Evolutionary conservation across 345 rosid species (phyloP).

Genomic region (Anacardium occidentale): DNA sequence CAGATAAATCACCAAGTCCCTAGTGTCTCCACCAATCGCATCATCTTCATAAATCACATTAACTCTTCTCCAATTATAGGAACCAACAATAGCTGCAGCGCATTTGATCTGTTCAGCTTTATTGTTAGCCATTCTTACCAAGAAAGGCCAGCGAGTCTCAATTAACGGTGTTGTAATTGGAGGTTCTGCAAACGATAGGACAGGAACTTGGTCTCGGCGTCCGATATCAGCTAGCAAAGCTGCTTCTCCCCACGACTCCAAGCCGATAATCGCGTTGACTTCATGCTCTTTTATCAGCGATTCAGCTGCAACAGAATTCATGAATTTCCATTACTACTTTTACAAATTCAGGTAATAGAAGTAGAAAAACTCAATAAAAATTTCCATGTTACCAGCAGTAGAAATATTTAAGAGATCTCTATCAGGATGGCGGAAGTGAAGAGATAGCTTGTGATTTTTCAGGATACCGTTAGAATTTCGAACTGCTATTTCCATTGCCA

Average conservation of each 20-base stretch:
- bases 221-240: slow-evolving; percentile 33
- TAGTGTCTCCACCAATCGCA: slow-evolving; percentile 17
- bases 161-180: slow-evolving; percentile 17
- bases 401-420: slow-evolving; percentile 30
- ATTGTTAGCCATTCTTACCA: slow-evolving; percentile 32
- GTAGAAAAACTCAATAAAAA: not conserved
- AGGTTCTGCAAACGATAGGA: slow-evolving; percentile 37
- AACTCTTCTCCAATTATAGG: slow-evolving; percentile 31
- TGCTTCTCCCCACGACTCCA: slow-evolving; percentile 42
- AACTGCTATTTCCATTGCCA: slow-evolving; percentile 45
- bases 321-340: not conserved
- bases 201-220: slow-evolving; percentile 28
- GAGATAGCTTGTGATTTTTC: slow-evolving; percentile 28
- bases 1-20: slow-evolving; percentile 18
- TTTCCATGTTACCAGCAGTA: slow-evolving; percentile 32
- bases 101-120: slow-evolving; percentile 27
- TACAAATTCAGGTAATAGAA: not conserved
- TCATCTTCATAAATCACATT: slow-evolving; percentile 29
- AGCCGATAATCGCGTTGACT: slow-evolving; percentile 40
- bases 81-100: slow-evolving; percentile 23
- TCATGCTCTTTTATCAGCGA: slow-evolving; percentile 34
- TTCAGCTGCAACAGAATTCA: slow-evolving; percentile 30
- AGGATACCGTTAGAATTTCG: slow-evolving; percentile 23
- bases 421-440: slow-evolving; percentile 28
- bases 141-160: slow-evolving; percentile 32